These are phyloP conservation scores for Phaeosphaeria sp. DNA, from an alignment of 2,329 filamentous ascomycete genomes.

Conservation along the genomic window DNA sequence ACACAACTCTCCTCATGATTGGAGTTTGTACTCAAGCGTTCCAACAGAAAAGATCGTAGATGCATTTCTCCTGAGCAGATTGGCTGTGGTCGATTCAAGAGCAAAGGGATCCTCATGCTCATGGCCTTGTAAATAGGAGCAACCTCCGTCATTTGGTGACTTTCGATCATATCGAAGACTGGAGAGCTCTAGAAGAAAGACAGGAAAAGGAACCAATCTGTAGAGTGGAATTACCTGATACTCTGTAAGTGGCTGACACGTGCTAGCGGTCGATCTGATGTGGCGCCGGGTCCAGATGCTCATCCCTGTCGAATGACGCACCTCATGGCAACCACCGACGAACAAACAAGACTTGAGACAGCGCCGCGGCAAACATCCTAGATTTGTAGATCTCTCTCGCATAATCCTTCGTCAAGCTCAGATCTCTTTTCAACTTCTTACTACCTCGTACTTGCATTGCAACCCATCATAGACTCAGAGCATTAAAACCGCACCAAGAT, in stretches of 20 bases:
- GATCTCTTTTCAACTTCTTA: neutral
- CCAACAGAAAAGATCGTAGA: too few relatives aligned
- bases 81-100: too few relatives aligned
- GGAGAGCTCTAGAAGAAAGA: too few relatives aligned
- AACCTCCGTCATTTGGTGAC: too few relatives aligned
- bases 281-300: conserved; percentile 15
- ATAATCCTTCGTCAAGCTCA: neutral
- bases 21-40: too few relatives aligned
- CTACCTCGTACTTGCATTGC: neutral
- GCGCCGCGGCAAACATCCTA: conserved; percentile 31
- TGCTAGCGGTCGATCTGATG: conserved; percentile 3
- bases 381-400: conserved; percentile 11
- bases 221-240: too few relatives aligned
- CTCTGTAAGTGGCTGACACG: conserved; percentile 4
- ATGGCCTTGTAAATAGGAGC: too few relatives aligned
- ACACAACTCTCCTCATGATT: too few relatives aligned
- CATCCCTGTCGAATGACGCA: conserved; percentile 41
- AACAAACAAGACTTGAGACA: conserved; percentile 25
- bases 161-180: too few relatives aligned
- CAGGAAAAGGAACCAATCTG: too few relatives aligned
- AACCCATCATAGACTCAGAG: neutral
- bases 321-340: conserved; percentile 6
- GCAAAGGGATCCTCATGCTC: too few relatives aligned
- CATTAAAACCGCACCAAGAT: conserved; percentile 21
- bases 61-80: too few relatives aligned